These are phyloP conservation scores for Pseudopyricularia javanii DNA, from an alignment of 2,329 filamentous ascomycete genomes.

Conservation along the genomic window DNA sequence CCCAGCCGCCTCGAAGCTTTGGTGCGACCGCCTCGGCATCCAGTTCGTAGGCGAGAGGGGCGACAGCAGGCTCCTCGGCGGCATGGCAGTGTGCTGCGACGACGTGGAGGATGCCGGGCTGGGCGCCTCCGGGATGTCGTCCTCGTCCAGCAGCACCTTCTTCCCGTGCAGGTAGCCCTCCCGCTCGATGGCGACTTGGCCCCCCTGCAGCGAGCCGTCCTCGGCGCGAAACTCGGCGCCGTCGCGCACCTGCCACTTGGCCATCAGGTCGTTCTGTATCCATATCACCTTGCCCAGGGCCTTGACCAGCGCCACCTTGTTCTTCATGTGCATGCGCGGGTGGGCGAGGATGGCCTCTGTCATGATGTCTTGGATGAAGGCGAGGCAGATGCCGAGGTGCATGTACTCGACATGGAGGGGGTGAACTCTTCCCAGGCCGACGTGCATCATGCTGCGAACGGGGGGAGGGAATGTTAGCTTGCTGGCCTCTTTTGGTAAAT, in stretches of 20 bases:
- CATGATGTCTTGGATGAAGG: constrained; percentile 67
- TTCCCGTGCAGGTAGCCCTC: constrained; percentile 55
- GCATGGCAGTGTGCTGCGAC: neutral
- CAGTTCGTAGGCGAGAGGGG: neutral
- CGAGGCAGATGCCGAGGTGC: constrained; percentile 60
- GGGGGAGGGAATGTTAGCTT: neutral
- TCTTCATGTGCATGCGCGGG: constrained; percentile 50
- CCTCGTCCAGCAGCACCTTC: constrained; percentile 36
- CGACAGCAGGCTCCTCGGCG: neutral
- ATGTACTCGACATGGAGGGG: constrained; percentile 71
- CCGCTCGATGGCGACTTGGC: constrained; percentile 29
- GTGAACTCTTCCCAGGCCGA: constrained; percentile 59
- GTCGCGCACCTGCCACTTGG: constrained; percentile 67
- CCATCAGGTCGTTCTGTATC: constrained; percentile 80
- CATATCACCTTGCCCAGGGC: constrained; percentile 72
- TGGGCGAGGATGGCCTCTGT: constrained; percentile 65
- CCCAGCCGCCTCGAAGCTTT: neutral
- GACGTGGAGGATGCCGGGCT: neutral
- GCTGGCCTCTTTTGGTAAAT: neutral
- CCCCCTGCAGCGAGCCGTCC: constrained; percentile 27
- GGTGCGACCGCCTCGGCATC: neutral
- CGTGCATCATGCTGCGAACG: constrained; percentile 62
- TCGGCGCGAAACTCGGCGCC: constrained; percentile 45
- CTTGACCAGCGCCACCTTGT: constrained; percentile 63
- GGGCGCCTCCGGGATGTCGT: constrained; percentile 15